Percentiles rank a stretch among this genome's conserved stretches.
phyloP scores from a whole-genome alignment of 1,139 yeast species.

The Protomyces inouyei region DNA sequence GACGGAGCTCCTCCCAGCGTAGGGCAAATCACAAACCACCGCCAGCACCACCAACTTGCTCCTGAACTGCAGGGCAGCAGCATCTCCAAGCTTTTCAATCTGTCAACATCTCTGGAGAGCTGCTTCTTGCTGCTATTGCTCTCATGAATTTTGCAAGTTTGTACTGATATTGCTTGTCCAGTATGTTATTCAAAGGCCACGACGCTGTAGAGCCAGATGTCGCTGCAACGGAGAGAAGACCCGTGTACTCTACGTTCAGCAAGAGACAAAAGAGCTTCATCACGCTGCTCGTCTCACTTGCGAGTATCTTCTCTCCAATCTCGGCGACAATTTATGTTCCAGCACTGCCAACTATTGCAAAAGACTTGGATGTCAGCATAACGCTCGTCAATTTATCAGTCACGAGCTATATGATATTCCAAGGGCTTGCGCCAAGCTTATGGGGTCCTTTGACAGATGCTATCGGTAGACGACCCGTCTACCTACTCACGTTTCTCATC shows the following conservation, averaged over 20 bases:
- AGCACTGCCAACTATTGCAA: constrained; percentile 54
- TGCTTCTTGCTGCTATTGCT: too few relatives aligned
- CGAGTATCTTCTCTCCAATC: constrained; percentile 59
- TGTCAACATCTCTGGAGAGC: too few relatives aligned
- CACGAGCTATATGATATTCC: constrained; percentile 65
- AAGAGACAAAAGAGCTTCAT: constrained; percentile 41
- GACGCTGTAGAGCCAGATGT: too few relatives aligned
- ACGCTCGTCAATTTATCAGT: constrained; percentile 61
- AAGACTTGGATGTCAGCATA: constrained; percentile 50
- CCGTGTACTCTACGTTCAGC: constrained; percentile 43
- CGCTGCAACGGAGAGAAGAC: neutral
- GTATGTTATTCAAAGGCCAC: too few relatives aligned
- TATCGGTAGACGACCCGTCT: constrained; percentile 64
- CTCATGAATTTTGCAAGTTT: too few relatives aligned
- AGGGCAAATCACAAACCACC: too few relatives aligned
- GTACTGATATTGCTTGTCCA: too few relatives aligned
- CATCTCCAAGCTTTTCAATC: too few relatives aligned
- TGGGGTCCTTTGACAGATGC: constrained; percentile 59
- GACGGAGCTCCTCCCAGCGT: too few relatives aligned
- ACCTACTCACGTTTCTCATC: constrained; percentile 50
- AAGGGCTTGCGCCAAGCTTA: constrained; percentile 64
- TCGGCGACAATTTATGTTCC: constrained; percentile 72
- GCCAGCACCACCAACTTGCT: too few relatives aligned
- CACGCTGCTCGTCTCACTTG: constrained; percentile 44
- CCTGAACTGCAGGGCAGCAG: too few relatives aligned